These are phyloP conservation scores for Combretum micranthum DNA, from an alignment of 345 rosid species.

Conservation along the genomic window DNA sequence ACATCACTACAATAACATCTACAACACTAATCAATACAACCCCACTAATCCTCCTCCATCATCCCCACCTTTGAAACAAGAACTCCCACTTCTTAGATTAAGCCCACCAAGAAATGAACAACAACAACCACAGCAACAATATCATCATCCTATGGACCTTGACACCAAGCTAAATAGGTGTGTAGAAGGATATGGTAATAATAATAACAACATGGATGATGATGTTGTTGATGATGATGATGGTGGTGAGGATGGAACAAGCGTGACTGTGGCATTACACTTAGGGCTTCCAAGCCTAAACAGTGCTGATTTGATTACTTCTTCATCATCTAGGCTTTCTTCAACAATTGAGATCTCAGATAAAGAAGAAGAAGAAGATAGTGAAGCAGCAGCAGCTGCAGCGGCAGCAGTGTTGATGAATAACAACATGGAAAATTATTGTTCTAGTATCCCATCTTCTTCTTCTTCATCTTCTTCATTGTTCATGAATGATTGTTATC, in stretches of 20 bases:
- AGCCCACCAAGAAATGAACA: slow-evolving; percentile 56
- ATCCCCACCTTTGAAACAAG: slow-evolving; percentile 79
- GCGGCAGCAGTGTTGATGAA: background rate
- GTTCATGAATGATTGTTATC: slow-evolving; percentile 10
- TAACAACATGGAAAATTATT: background rate
- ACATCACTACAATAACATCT: slow-evolving; percentile 14
- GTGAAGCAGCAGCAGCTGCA: slow-evolving; percentile 4
- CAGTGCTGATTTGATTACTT: slow-evolving; percentile 26
- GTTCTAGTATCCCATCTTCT: background rate
- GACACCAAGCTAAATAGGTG: slow-evolving; percentile 26
- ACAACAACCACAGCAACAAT: slow-evolving; percentile 10
- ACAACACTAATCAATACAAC: slow-evolving; percentile 15
- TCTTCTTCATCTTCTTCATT: slow-evolving; percentile 18
- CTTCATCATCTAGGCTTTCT: slow-evolving; percentile 19
- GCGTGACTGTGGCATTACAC: slow-evolving; percentile 71
- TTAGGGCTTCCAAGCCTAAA: slow-evolving; percentile 63
- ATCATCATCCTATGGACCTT: slow-evolving; percentile 33
- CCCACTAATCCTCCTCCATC: slow-evolving; percentile 33
- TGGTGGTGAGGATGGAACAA: slow-evolving; percentile 26
- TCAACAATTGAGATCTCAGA: slow-evolving; percentile 28
- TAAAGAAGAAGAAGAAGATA: slow-evolving; percentile 30
- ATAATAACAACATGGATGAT: slow-evolving; percentile 4
- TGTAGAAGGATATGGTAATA: slow-evolving; percentile 15
- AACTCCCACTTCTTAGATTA: slow-evolving; percentile 80
- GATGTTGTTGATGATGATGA: slow-evolving; percentile 8